Evolutionary conservation across 306 rosid genomes (phyloP).

Genomic region (Begonia fuchsioides): DNA sequence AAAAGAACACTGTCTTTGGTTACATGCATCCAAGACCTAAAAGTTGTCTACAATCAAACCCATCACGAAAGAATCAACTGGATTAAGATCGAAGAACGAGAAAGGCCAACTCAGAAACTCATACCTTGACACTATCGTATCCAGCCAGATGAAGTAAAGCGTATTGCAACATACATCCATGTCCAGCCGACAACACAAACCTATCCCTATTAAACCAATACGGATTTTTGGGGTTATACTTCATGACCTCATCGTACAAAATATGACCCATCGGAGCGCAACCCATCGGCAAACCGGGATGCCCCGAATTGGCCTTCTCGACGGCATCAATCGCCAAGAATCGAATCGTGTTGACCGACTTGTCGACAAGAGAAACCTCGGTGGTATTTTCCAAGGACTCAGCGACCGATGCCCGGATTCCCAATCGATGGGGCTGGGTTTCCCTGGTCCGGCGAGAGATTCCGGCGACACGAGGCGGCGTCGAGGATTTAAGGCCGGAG

Average conservation of each 20-base stretch:
- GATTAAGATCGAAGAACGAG: neutral
- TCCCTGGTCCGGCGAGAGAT: slow-evolving; percentile 14
- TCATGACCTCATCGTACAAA: slow-evolving; percentile 48
- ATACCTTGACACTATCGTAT: slow-evolving; percentile 65
- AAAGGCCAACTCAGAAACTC: neutral
- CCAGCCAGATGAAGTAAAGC: slow-evolving; percentile 93
- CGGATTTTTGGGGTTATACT: slow-evolving; percentile 50
- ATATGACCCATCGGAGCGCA: slow-evolving; percentile 65
- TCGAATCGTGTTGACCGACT: slow-evolving; percentile 53
- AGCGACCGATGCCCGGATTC: slow-evolving; percentile 31
- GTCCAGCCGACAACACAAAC: slow-evolving; percentile 87
- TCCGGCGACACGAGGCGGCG: slow-evolving; percentile 3
- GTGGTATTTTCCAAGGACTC: slow-evolving; percentile 33
- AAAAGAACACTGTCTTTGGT: no score
- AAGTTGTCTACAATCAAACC: no score
- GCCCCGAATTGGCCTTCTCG: slow-evolving; percentile 58
- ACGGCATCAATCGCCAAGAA: slow-evolving; percentile 45
- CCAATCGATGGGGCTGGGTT: neutral
- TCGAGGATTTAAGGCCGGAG: slow-evolving; percentile 45
- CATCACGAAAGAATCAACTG: neutral
- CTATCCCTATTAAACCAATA: slow-evolving; percentile 52
- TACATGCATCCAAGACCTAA: no score
- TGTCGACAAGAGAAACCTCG: slow-evolving; percentile 25
- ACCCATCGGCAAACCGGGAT: slow-evolving; percentile 64
- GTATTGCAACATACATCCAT: slow-evolving; percentile 93